These are phyloP conservation scores for Saccharomyces cerevisiae DNA, from an alignment of 805 yeast genomes.

Conservation along the genomic window DNA sequence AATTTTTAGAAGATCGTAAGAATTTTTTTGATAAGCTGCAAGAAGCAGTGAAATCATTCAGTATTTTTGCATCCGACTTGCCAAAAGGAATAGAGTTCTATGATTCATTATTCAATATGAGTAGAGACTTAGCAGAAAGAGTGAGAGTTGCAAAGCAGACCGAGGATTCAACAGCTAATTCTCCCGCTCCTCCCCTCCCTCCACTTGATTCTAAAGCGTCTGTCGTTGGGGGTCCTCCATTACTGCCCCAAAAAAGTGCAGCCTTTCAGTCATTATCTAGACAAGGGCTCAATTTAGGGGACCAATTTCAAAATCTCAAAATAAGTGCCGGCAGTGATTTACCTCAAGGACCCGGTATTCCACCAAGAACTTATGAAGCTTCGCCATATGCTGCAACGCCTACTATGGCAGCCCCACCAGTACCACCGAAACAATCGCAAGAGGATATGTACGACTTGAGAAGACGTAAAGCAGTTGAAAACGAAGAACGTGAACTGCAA, in stretches of 20 bases:
- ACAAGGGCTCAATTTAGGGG: neutral
- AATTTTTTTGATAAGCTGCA: slow-evolving; percentile 36
- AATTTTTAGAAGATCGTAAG: slow-evolving; percentile 28
- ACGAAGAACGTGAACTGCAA: neutral
- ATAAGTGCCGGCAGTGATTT: neutral
- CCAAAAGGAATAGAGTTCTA: slow-evolving; percentile 60
- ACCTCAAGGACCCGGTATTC: slow-evolving; percentile 7
- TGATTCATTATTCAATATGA: slow-evolving; percentile 33
- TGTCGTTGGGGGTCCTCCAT: neutral
- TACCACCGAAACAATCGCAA: slow-evolving; percentile 18
- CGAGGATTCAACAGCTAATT: neutral
- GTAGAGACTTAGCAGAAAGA: slow-evolving; percentile 12
- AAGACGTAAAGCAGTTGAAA: slow-evolving; percentile 1
- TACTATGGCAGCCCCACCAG: slow-evolving; percentile 10
- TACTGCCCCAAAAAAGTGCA: slow-evolving; percentile 1
- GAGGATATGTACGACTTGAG: slow-evolving; percentile 5
- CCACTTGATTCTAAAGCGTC: slow-evolving; percentile 3
- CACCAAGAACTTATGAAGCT: slow-evolving; percentile 2
- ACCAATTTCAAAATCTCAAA: slow-evolving; percentile 1
- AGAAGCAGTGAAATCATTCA: slow-evolving; percentile 50
- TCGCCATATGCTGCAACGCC: neutral
- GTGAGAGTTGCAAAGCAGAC: slow-evolving; percentile 1
- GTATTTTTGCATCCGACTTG: slow-evolving; percentile 48
- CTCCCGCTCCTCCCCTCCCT: slow-evolving; percentile 1
- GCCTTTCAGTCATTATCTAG: neutral